phyloP scores from a whole-genome alignment of 2,329 filamentous ascomycete species.

The Lojkania enalia region DNA sequence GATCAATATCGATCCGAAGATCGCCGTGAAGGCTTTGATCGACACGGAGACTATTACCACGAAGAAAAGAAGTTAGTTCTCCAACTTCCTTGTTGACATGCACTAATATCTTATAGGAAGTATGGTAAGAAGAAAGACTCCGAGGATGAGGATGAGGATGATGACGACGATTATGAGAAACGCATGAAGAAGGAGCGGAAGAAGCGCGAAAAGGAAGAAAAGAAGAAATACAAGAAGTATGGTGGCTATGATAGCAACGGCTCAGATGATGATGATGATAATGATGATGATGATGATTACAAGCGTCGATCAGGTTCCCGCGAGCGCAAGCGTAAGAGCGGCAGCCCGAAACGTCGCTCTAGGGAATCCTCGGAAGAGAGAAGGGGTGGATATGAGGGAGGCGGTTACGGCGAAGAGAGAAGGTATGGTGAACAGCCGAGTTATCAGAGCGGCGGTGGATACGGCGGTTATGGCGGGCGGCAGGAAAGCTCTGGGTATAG shows the following conservation, averaged over 20 bases:
- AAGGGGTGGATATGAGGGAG: neutral
- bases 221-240: slow-evolving; percentile 46
- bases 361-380: slow-evolving; percentile 19
- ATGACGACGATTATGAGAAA: slow-evolving; percentile 39
- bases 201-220: slow-evolving; percentile 48
- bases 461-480: slow-evolving; percentile 13
- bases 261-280: slow-evolving; percentile 31
- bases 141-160: slow-evolving; percentile 29
- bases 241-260: slow-evolving; percentile 37
- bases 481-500: slow-evolving; percentile 11
- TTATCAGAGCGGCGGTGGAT: slow-evolving; percentile 14
- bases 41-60: slow-evolving; percentile 46
- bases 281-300: slow-evolving; percentile 31
- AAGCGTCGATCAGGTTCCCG: slow-evolving; percentile 26
- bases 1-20: slow-evolving; percentile 45
- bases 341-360: slow-evolving; percentile 27
- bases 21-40: slow-evolving; percentile 40
- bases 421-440: slow-evolving; percentile 25
- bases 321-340: slow-evolving; percentile 25
- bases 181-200: slow-evolving; percentile 38
- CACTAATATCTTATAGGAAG: slow-evolving; percentile 24
- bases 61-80: slow-evolving; percentile 44
- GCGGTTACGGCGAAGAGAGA: slow-evolving; percentile 28
- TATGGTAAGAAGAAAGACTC: slow-evolving; percentile 37
- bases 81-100: slow-evolving; percentile 4